Conservation (phyloP, 2,329 filamentous ascomycete genomes). For the Xylaria sp. region DNA sequence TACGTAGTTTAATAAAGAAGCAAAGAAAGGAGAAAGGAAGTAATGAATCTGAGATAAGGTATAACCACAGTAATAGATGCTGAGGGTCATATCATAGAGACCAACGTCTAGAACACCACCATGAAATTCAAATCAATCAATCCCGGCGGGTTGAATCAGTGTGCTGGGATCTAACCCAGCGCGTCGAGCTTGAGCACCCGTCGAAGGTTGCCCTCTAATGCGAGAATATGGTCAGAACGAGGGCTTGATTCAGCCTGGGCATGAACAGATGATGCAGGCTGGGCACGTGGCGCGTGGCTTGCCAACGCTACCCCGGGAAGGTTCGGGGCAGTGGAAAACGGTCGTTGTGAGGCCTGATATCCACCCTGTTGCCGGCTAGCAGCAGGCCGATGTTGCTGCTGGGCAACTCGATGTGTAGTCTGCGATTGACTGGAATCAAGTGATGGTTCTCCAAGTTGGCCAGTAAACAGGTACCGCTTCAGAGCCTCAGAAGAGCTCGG, state of each 20-base stretch:
- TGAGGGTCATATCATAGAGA: constrained; percentile 20
- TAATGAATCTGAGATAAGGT: constrained; percentile 27
- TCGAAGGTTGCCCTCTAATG: constrained; percentile 65
- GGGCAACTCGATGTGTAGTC: constrained; percentile 24
- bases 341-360: constrained; percentile 27
- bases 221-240: constrained; percentile 54
- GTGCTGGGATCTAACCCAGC: constrained; percentile 28
- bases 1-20: constrained; percentile 35
- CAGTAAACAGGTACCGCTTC: constrained; percentile 66
- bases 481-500: constrained; percentile 60
- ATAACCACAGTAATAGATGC: constrained; percentile 33
- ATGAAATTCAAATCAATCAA: constrained; percentile 25
- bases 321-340: constrained; percentile 23
- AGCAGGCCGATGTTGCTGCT: constrained; percentile 27
- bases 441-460: constrained; percentile 42
- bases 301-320: constrained; percentile 43
- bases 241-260: constrained; percentile 31
- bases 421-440: constrained; percentile 25
- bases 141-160: constrained; percentile 5
- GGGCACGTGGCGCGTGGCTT: constrained; percentile 35
- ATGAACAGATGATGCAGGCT: constrained; percentile 34
- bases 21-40: constrained; percentile 34
- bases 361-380: constrained; percentile 20
- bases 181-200: constrained; percentile 60
- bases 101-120: constrained; percentile 39